Conservation (phyloP, 768 basidiomycete genomes). For the Suillus hirtellus region DNA sequence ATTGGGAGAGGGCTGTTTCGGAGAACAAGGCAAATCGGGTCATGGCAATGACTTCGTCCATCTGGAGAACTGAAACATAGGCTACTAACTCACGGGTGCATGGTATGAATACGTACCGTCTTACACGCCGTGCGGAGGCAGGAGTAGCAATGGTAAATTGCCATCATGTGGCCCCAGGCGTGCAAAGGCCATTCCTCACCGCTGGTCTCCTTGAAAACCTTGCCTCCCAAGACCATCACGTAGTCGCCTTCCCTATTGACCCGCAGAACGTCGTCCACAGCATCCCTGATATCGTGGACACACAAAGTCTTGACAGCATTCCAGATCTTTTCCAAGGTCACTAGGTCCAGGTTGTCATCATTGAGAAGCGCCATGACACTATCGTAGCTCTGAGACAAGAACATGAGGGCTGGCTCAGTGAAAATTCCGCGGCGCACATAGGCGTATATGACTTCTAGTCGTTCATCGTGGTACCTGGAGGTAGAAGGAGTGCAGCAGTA, state of each 20-base stretch:
- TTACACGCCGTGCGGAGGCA: conserved; percentile 34
- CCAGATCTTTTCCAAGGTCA: conserved; percentile 37
- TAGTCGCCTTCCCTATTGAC: conserved; percentile 26
- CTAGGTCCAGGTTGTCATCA: conserved; percentile 31
- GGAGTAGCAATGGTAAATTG: conserved; percentile 31
- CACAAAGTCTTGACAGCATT: conserved; percentile 26
- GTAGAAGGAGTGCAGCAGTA: conserved; percentile 33
- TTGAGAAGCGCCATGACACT: conserved; percentile 31
- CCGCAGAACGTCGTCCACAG: conserved; percentile 35
- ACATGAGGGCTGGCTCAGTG: conserved; percentile 39
- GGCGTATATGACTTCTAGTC: conserved; percentile 35
- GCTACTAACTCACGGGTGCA: background rate
- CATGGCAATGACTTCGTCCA: conserved; percentile 32
- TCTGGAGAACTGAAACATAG: conserved; percentile 15
- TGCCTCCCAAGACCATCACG: conserved; percentile 33
- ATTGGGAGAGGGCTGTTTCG: conserved; percentile 17
- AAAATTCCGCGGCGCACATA: conserved; percentile 39
- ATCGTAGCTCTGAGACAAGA: conserved; percentile 36
- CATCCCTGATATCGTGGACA: conserved; percentile 31
- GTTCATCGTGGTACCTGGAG: conserved; percentile 36
- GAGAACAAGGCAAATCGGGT: conserved; percentile 31
- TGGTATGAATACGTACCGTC: conserved; percentile 23
- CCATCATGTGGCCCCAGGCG: conserved; percentile 37
- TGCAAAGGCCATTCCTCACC: conserved; percentile 34
- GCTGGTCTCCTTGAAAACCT: conserved; percentile 33